phyloP scores from a whole-genome alignment of 2,329 filamentous ascomycete genomes.

The Teratosphaeria gauchensis region DNA sequence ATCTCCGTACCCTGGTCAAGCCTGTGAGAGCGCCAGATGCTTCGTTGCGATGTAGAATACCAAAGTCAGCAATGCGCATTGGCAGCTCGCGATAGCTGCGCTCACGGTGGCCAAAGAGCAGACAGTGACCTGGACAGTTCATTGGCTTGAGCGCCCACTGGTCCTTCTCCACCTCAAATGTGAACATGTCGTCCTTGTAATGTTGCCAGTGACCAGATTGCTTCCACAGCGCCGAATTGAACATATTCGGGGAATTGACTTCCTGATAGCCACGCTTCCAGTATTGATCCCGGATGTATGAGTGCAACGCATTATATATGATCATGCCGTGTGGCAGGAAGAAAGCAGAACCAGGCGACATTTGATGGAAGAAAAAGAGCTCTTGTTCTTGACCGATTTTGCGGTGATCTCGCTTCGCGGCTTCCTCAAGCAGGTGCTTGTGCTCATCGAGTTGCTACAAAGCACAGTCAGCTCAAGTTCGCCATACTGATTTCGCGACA shows the following conservation, averaged over 20 bases:
- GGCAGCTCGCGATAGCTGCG: slow-evolving; percentile 85
- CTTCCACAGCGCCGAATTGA: slow-evolving; percentile 87
- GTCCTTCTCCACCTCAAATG: slow-evolving; percentile 74
- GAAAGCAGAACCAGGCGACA: slow-evolving; percentile 86
- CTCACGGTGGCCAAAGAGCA: slow-evolving; percentile 75
- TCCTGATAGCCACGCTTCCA: slow-evolving; percentile 90
- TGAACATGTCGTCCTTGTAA: slow-evolving; percentile 94
- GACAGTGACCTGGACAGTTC: slow-evolving; percentile 94
- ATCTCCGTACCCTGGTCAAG: slow-evolving; percentile 82
- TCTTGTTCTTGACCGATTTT: slow-evolving; percentile 93
- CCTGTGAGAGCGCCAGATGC: slow-evolving; percentile 84
- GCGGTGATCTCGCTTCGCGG: slow-evolving; percentile 92
- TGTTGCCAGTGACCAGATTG: slow-evolving; percentile 89
- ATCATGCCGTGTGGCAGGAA: slow-evolving; percentile 85
- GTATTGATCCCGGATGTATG: slow-evolving; percentile 77
- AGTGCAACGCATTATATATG: slow-evolving; percentile 82
- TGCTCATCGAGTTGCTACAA: slow-evolving; percentile 59
- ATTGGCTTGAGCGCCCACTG: slow-evolving; percentile 85
- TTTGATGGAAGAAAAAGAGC: slow-evolving; percentile 91
- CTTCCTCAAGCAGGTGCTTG: slow-evolving; percentile 91
- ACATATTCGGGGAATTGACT: slow-evolving; percentile 95
- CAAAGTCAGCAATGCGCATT: slow-evolving; percentile 89
- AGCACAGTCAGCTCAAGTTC: neutral
- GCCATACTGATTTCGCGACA: too few relatives aligned
- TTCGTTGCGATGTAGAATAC: slow-evolving; percentile 90